These are phyloP conservation scores for Umbelopsis sp. DNA, from an alignment of 192 early-diverging fungal species.

Conservation along the genomic window DNA sequence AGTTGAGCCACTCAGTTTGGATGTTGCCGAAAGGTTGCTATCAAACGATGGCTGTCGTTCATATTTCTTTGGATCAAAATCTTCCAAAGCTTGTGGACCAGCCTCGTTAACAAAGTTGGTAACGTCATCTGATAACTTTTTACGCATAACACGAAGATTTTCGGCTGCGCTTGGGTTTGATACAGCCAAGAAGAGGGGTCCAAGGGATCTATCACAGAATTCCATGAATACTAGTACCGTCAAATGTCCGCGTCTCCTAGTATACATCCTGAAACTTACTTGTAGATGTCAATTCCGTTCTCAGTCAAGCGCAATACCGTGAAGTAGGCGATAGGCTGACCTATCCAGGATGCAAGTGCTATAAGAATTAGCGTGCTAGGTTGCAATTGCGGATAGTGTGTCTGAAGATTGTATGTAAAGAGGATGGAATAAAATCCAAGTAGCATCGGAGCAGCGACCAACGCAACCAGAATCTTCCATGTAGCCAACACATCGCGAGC, in stretches of 20 bases:
- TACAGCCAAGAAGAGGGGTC: slow-evolving; percentile 79
- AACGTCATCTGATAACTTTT: slow-evolving; percentile 72
- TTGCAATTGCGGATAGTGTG: not conserved
- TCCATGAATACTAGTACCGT: not conserved
- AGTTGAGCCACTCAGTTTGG: not conserved
- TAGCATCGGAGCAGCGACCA: slow-evolving; percentile 70
- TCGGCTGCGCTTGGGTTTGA: slow-evolving; percentile 43
- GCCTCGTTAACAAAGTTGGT: slow-evolving; percentile 81
- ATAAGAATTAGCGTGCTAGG: not conserved
- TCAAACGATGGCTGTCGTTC: not conserved
- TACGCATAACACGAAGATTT: slow-evolving; percentile 68
- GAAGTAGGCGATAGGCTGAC: slow-evolving; percentile 66
- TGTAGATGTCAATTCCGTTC: slow-evolving; percentile 69
- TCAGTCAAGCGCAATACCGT: slow-evolving; percentile 68
- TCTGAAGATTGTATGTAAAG: slow-evolving; percentile 21
- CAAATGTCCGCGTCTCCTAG: not conserved
- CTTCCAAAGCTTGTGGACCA: slow-evolving; percentile 69
- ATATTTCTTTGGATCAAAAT: slow-evolving; percentile 52
- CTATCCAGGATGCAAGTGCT: slow-evolving; percentile 28
- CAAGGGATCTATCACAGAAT: slow-evolving; percentile 57
- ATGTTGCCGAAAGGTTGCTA: no score
- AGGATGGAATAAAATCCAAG: slow-evolving; percentile 70
- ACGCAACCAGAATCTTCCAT: slow-evolving; percentile 86
- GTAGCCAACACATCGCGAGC: slow-evolving; percentile 95
- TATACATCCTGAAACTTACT: slow-evolving; percentile 28